Base-by-base conservation (phyloP, 2,329 filamentous ascomycete genomes). In the Sordariomycetes sp. region DNA sequence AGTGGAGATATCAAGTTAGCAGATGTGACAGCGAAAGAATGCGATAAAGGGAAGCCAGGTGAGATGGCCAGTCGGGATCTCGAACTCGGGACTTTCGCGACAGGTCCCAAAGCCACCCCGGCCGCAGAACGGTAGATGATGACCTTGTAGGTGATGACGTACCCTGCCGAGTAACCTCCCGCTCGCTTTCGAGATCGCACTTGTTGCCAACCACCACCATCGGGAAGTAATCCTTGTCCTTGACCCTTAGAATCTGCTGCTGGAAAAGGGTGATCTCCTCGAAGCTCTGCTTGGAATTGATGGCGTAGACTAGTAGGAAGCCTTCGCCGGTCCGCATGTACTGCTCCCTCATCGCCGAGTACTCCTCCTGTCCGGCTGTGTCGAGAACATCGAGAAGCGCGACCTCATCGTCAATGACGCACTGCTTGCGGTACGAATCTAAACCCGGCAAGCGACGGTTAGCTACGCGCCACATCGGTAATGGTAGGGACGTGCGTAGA, bases 401-500 rank as follows among this genome's bases (percentile, higher is more conserved):
- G 64, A 96, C 90, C 75, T 99, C 94, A 66, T 97, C 94, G 70
- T 99, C 94, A 71, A 99, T 95, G 65, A 96, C 86, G 72, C 94
- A 97, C 81, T 97, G 94, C 86, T 99, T 99, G 78, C 94, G 90
- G 80, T 99, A 99, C 62, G 94, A 97, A 71, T 99, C 94, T 99
- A 71, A 56, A 52, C 58, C 34, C 20, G 39, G 10, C 39, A 17
- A 45, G 35, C 32, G 15, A 36, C 7, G 28, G 51, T 57, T 54
- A 57, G 56, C 51, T 53, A 32, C 15, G 28, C 22, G 45, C 20
- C 17, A 50, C n/a, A 50, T 50, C 20, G 20, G 34, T 10, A 53
- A 32, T 32, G 8, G 28, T 32, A 32, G 28, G 28, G 8, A 32
- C 28, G 28, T 8, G 28, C 28, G 45, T 15, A 55, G 50, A 28